Evolutionary conservation across 2,329 filamentous ascomycete genomes (phyloP), one percentile per base, ranked within the genome.

Genomic region (Microsporum canis): DNA sequence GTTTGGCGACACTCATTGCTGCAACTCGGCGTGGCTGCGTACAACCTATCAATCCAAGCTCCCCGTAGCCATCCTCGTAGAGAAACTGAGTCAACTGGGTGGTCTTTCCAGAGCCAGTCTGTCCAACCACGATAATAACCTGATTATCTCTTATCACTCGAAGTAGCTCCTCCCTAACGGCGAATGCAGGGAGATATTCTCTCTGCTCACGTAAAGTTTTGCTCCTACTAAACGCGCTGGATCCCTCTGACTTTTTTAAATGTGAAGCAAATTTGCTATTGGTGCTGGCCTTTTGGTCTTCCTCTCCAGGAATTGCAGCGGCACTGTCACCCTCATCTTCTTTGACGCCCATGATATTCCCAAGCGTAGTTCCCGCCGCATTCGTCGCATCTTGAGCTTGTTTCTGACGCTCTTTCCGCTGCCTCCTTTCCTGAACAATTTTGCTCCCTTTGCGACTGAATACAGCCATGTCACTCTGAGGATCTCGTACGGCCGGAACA

Each of bases 1-100:
- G 91, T 74, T 97, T 97, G 1, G 94, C 94, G 33, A 99, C 94
- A 76, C 91, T 96, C 94, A 99, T 99, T 27, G 94, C 94, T 29
- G 94, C 94, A 38, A 99, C 95, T 80, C 94, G 88, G 68, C 94
- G 85, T 59, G 94, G 94, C 68, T 99, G 94, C 1, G 94, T 99
- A 71, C 94, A 99, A 3, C 91, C 92, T 67, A 99, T 97, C 81
- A 96, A 86, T 57, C 94, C 94, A 36, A 81, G 77, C 60, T 87
- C 88, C 12, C 87, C 89, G 71, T 96, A 99, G 0, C 95, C 95
- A 68, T 97, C 94, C 73, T 99, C 94, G 70, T 95, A 85, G 7
- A 99, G 79, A 67, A 97, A 99, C 70, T 99, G 95, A 0, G 95
- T 96, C 63, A 99, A 77, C 74, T 99, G 94, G 0, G 94, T 99